phyloP scores from a whole-genome alignment of 1,284 basidiomycete genomes.

The Salmacisia buchloeana region DNA sequence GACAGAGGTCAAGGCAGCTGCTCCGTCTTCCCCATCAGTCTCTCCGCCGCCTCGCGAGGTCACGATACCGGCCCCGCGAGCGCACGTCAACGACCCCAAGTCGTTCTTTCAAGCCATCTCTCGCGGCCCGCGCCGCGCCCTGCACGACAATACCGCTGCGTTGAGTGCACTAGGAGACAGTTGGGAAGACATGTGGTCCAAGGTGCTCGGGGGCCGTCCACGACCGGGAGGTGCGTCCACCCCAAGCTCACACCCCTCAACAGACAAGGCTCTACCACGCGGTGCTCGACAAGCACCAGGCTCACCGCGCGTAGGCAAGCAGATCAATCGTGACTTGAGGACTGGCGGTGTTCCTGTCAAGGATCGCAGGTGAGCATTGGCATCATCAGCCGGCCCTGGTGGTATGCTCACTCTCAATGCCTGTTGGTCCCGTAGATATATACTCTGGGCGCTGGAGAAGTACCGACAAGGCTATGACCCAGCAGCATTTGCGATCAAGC shows the following conservation, averaged over 20 bases:
- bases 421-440: slow-evolving; percentile 9
- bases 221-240: background rate
- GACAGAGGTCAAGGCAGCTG: too few relatives aligned
- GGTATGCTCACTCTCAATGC: background rate
- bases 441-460: slow-evolving; percentile 15
- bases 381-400: background rate
- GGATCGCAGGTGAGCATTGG: slow-evolving; percentile 8
- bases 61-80: background rate
- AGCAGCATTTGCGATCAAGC: background rate
- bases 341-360: background rate
- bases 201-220: background rate
- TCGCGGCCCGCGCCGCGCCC: slow-evolving; percentile 1
- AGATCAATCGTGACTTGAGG: slow-evolving; percentile 6
- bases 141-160: background rate
- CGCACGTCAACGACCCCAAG: background rate
- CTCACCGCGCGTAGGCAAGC: background rate
- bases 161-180: background rate
- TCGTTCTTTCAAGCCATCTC: slow-evolving; percentile 8
- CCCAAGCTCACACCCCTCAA: too few relatives aligned
- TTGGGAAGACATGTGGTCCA: slow-evolving; percentile 1
- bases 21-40: too few relatives aligned
- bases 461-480: slow-evolving; percentile 12
- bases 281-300: background rate
- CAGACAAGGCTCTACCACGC: background rate
- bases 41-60: too few relatives aligned